Evolutionary conservation across 2,329 filamentous ascomycete genomes (phyloP), one percentile per base, ranked within the genome.

Genomic region (Pseudogymnoascus sp.): DNA sequence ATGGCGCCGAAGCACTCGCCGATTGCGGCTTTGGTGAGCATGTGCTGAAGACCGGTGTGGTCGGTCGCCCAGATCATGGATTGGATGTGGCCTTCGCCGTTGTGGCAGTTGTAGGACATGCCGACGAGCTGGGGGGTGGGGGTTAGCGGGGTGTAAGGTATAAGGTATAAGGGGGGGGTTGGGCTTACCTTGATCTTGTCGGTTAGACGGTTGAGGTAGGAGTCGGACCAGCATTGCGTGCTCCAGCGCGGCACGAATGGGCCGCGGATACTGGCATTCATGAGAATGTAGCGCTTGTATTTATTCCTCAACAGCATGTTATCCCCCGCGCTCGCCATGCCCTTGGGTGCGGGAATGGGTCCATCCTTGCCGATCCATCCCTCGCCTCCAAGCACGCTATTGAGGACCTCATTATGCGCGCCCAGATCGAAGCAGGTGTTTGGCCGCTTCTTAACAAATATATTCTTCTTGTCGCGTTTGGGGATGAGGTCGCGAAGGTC

Each of bases 341-440:
- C 34, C 26, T 21, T 40, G 18, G 60, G 60, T 8, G 26, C 26
- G 3, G 7, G 2, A 14, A 40, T 45, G 12, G 26, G 26, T 3
- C 60, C 60, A 21, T 26, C 16, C 34, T 39, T 29, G 23, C 60
- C 60, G 12, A 36, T 36, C 60, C 60, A 62, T 47, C 60, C 60
- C 26, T 62, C 60, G 21, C 42, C 61, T 1, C 60, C 60, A 2
- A 37, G 40, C 5, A 26, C 26, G 21, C 26, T 18, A 37, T 37
- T 37, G 37, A 63, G 61, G 4, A 63, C 51, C 45, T 63, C 61
- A 23, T 29, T 47, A 4, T 57, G 42, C 10, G 42, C 61, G 6
- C 61, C 61, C 10, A 63, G 26, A 16, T 63, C 61, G 4, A 63
- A 59, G 11, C 61, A 63, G 31, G 40, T 63, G n/a, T 63, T 63